phyloP scores from a whole-genome alignment of 192 early-diverging fungal genomes.

The Coemansia sp. region DNA sequence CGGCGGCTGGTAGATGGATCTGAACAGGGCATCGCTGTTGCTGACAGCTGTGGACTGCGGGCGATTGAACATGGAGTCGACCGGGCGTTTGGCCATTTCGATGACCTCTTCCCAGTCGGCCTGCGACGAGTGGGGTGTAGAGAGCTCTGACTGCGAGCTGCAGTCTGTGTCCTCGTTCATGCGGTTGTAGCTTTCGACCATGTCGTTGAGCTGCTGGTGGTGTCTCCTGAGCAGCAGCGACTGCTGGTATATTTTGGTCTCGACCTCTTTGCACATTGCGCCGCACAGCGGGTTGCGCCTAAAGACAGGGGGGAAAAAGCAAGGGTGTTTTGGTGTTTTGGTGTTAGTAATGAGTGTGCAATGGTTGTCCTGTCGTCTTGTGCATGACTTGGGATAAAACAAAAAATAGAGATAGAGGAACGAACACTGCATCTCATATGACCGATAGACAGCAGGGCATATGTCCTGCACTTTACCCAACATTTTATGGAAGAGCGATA shows the following conservation, averaged over 20 bases:
- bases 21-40: slow-evolving; percentile 17
- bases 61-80: slow-evolving; percentile 13
- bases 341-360: neutral
- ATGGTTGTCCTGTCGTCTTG: too few relatives aligned
- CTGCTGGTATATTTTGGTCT: slow-evolving; percentile 39
- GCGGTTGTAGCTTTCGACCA: slow-evolving; percentile 40
- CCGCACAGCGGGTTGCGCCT: slow-evolving; percentile 48
- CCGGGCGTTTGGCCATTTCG: slow-evolving; percentile 34
- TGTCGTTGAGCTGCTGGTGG: slow-evolving; percentile 26
- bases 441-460: too few relatives aligned
- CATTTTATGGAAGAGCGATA: too few relatives aligned
- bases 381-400: neutral
- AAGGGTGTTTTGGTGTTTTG: too few relatives aligned
- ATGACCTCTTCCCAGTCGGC: slow-evolving; percentile 55
- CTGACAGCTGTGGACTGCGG: slow-evolving; percentile 6
- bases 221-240: slow-evolving; percentile 27
- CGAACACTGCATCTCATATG: neutral
- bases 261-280: slow-evolving; percentile 43
- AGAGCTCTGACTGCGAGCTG: neutral
- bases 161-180: slow-evolving; percentile 14
- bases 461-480: too few relatives aligned
- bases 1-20: slow-evolving; percentile 24
- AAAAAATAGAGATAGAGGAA: neutral
- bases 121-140: slow-evolving; percentile 23
- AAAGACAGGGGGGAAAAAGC: slow-evolving; percentile 12